A percentile compares a stretch with the other conserved stretches of the same genome.
Conservation (phyloP, 2,329 filamentous ascomycete species). For the Penicillium vulpinum region DNA sequence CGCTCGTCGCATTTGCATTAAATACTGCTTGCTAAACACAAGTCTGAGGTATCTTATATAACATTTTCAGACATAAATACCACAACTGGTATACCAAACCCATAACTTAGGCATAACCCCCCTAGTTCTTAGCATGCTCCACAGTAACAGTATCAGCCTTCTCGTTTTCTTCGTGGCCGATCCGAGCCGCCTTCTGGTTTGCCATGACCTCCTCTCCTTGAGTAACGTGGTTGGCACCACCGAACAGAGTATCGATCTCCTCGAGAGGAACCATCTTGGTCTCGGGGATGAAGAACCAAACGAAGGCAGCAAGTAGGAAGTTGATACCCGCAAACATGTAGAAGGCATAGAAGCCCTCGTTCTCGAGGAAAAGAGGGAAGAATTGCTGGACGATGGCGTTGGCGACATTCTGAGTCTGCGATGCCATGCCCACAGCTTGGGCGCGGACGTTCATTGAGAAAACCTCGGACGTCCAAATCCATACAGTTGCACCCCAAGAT, state of each 20-base stretch:
- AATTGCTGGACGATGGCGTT: conserved; percentile 70
- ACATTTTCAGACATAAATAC: background rate
- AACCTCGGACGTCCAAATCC: conserved; percentile 70
- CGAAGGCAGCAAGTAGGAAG: conserved; percentile 51
- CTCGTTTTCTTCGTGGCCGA: conserved; percentile 12
- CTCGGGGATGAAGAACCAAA: conserved; percentile 55
- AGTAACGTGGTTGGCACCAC: conserved; percentile 38
- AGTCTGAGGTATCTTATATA: background rate
- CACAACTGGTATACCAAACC: background rate
- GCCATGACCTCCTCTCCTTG: conserved; percentile 35
- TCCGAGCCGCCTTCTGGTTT: conserved; percentile 23
- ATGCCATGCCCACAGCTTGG: conserved; percentile 68
- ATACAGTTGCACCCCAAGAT: conserved; percentile 68
- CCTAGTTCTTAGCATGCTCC: conserved; percentile 21
- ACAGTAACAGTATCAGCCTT: conserved; percentile 23
- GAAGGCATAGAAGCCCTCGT: conserved; percentile 57
- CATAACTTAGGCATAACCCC: background rate
- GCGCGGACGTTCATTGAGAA: conserved; percentile 73
- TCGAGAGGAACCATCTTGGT: conserved; percentile 48
- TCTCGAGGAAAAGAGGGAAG: conserved; percentile 66
- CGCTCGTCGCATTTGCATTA: conserved; percentile 7
- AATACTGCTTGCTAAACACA: background rate
- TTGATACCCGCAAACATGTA: conserved; percentile 58
- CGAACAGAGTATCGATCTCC: conserved; percentile 42
- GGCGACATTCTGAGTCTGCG: conserved; percentile 62